Conservation (phyloP, 805 yeast genomes). For the Scheffersomyces coipomensis region DNA sequence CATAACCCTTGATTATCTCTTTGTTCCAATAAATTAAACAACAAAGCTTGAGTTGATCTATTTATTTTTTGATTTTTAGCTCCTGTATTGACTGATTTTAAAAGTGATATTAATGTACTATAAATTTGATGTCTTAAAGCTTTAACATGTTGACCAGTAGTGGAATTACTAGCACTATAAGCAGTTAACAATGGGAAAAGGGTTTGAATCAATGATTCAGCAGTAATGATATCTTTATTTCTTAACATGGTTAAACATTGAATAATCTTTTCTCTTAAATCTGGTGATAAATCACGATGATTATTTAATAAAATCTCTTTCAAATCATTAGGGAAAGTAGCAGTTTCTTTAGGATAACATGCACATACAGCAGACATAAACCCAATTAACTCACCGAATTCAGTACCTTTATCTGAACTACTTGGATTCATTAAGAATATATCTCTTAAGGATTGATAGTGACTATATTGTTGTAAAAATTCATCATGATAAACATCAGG, state of each 20-base stretch:
- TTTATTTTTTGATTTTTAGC: conserved; percentile 87
- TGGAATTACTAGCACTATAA: conserved; percentile 50
- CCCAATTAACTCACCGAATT: conserved; percentile 80
- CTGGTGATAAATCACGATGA: conserved; percentile 81
- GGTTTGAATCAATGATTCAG: conserved; percentile 81
- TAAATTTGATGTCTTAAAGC: conserved; percentile 81
- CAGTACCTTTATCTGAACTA: conserved; percentile 53
- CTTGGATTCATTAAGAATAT: conserved; percentile 73
- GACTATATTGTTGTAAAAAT: conserved; percentile 87
- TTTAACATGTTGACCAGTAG: conserved; percentile 69
- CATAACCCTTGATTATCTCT: conserved; percentile 80
- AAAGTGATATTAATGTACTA: conserved; percentile 68
- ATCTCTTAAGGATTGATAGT: conserved; percentile 87
- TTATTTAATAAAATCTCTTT: conserved; percentile 65
- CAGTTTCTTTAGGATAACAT: conserved; percentile 88
- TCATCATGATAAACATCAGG: conserved; percentile 94
- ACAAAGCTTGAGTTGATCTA: conserved; percentile 84
- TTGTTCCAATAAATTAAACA: conserved; percentile 83
- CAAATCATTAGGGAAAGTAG: conserved; percentile 78
- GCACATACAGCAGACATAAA: conserved; percentile 89
- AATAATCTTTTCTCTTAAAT: conserved; percentile 85
- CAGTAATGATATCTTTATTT: conserved; percentile 74
- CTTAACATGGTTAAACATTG: conserved; percentile 87
- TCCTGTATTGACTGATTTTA: conserved; percentile 85
- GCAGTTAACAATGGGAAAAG: conserved; percentile 81